Evolutionary conservation across 2,329 filamentous ascomycete species (phyloP).

Genomic region (Calonectria pauciramosa): DNA sequence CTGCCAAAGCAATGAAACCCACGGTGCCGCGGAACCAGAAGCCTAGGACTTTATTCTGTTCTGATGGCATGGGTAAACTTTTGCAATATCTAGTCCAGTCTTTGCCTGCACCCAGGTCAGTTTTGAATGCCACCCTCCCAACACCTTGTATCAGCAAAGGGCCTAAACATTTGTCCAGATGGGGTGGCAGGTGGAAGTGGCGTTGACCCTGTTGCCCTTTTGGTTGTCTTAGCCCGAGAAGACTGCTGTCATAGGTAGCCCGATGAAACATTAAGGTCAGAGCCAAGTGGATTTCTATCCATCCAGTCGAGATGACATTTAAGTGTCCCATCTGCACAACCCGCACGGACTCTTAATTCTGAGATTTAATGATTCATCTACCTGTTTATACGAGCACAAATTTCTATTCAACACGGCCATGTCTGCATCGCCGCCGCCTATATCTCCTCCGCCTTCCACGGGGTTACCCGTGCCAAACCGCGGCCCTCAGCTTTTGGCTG

Average conservation of each 20-base stretch:
- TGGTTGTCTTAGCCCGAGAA: not conserved
- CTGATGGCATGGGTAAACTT: not conserved
- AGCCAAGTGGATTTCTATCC: not conserved
- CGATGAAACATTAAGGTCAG: not conserved
- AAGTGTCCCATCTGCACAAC: not conserved
- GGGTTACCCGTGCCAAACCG: not conserved
- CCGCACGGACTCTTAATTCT: not conserved
- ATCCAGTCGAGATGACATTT: not conserved
- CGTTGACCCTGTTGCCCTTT: not conserved
- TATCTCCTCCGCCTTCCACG: not conserved
- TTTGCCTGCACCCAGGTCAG: not conserved
- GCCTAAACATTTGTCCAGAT: not conserved
- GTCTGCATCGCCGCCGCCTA: not conserved
- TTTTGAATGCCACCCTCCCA: not conserved
- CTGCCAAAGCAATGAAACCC: not conserved
- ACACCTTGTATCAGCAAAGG: not conserved
- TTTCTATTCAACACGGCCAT: not conserved
- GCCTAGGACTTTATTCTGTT: not conserved
- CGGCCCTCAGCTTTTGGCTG: not conserved
- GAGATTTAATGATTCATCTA: not conserved
- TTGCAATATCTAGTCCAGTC: not conserved
- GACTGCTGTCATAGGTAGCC: not conserved
- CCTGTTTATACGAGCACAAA: not conserved
- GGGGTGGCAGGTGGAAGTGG: not conserved
- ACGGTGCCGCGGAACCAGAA: not conserved